A percentile compares a stretch with the other conserved stretches of the same genome.
phyloP scores from a whole-genome alignment of 495 filamentous ascomycete species.

The Xylaria sp. region DNA sequence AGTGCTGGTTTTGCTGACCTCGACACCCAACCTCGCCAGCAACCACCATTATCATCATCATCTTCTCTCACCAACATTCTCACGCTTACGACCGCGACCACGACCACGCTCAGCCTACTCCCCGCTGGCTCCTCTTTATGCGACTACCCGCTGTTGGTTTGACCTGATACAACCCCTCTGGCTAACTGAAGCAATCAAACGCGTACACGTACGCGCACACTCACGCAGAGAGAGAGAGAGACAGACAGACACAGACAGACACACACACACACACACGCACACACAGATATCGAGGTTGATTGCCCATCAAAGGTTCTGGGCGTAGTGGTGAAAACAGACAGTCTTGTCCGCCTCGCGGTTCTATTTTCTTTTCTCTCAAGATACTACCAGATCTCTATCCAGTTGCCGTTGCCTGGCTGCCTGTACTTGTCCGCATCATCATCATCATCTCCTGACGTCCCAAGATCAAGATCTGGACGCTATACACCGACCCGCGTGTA shows the following conservation, averaged over 20 bases:
- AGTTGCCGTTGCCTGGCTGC: not conserved
- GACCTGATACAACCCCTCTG: conserved; percentile 4
- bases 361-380: conserved; percentile 14
- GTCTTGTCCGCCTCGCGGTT: conserved; percentile 12
- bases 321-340: conserved; percentile 4
- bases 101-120: not conserved
- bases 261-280: no score
- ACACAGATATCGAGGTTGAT: not conserved
- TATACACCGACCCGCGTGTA: conserved; percentile 21
- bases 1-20: not conserved
- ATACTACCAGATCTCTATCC: conserved; percentile 15
- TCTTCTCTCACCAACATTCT: not conserved
- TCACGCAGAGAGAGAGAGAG: not conserved
- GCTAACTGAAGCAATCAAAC: conserved; percentile 18
- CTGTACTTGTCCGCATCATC: conserved; percentile 22
- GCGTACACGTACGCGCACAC: not conserved
- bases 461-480: conserved; percentile 27
- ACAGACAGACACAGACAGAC: not conserved
- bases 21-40: not conserved
- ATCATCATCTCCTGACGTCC: not conserved
- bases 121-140: not conserved
- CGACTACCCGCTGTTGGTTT: conserved; percentile 19
- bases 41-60: not conserved
- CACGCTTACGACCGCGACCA: no score
- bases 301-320: conserved; percentile 5